These are phyloP conservation scores for Cenchrus americanus DNA, from an alignment of 176 grass and related monocot genomes.

Conservation along the genomic window DNA sequence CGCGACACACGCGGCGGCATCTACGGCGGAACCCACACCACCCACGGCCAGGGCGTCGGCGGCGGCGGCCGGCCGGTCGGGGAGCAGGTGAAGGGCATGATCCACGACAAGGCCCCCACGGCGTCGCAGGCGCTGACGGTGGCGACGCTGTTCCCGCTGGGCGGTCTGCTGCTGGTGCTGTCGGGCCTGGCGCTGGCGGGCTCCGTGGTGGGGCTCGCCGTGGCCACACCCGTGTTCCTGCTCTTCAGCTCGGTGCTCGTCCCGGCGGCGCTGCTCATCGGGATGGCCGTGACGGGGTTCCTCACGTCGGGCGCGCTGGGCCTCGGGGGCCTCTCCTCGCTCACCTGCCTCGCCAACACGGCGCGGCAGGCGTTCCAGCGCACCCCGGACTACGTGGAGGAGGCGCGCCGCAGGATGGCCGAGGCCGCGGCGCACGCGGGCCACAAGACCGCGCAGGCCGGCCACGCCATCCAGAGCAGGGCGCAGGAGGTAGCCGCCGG, in stretches of 20 bases:
- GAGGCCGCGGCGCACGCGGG: conserved; percentile 63
- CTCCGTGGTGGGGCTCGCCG: conserved; percentile 67
- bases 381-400: conserved; percentile 68
- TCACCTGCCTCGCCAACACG: conserved; percentile 59
- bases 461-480: conserved; percentile 63
- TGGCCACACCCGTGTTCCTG: conserved; percentile 77
- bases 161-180: conserved; percentile 72
- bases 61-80: conserved; percentile 29
- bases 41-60: not conserved
- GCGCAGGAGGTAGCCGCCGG: conserved; percentile 48
- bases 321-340: conserved; percentile 66
- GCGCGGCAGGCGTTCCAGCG: conserved; percentile 51
- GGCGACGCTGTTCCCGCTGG: conserved; percentile 81
- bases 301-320: conserved; percentile 79
- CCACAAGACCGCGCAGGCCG: conserved; percentile 59
- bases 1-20: conserved; percentile 34
- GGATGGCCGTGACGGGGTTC: conserved; percentile 74
- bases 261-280: conserved; percentile 74
- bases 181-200: conserved; percentile 63
- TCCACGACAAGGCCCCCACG: conserved; percentile 68
- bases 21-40: not conserved
- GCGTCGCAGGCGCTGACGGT: conserved; percentile 83
- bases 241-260: conserved; percentile 88
- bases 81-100: conserved; percentile 55
- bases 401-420: conserved; percentile 67